Conservation (phyloP, 31 red algal species). For the Odonthalia washingtoniensis region DNA sequence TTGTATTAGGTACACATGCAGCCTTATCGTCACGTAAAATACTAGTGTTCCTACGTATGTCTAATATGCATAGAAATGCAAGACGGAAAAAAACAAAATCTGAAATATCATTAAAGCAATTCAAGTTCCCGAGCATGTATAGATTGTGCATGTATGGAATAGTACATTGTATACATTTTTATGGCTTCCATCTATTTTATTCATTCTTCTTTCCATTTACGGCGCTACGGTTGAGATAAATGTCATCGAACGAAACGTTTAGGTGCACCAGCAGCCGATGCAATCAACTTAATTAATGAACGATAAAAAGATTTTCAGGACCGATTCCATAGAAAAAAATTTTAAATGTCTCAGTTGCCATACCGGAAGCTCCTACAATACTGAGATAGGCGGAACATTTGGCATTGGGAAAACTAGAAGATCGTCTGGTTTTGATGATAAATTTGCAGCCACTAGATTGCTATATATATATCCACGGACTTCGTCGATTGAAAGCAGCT, state of each 20-base stretch:
- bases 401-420: constrained; percentile 37
- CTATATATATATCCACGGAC: too few species aligned
- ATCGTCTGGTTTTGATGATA: constrained; percentile 65
- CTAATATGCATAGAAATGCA: too few species aligned
- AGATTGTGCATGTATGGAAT: neutral
- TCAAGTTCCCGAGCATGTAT: neutral
- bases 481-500: too few species aligned
- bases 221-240: constrained; percentile 4
- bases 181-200: neutral
- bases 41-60: too few species aligned
- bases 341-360: constrained; percentile 64
- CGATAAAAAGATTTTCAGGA: neutral
- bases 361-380: constrained; percentile 46
- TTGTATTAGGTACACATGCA: too few species aligned
- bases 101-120: too few species aligned
- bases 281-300: constrained; percentile 23
- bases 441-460: too few species aligned
- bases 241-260: constrained; percentile 68
- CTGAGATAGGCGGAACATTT: neutral
- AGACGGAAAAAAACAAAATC: too few species aligned
- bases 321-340: constrained; percentile 23
- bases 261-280: constrained; percentile 40
- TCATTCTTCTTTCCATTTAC: neutral
- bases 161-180: neutral
- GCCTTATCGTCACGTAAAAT: too few species aligned